These are phyloP conservation scores for Cladophialophora psammophila DNA, from an alignment of 2,329 filamentous ascomycete species.

Conservation along the genomic window DNA sequence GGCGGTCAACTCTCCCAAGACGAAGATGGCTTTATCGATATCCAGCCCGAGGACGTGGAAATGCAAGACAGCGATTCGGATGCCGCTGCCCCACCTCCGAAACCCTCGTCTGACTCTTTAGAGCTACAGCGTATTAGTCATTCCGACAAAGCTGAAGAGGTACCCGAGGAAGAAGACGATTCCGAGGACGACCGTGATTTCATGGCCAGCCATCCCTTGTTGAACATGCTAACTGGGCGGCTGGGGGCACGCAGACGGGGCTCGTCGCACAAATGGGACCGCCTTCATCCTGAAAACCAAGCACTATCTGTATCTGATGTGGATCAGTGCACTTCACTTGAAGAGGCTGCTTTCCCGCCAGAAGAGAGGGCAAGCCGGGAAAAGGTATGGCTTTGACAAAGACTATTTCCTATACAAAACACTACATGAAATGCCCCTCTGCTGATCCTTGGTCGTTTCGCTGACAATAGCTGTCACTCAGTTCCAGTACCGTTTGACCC, in stretches of 20 bases:
- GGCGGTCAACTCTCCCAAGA: slow-evolving; percentile 30
- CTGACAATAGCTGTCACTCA: slow-evolving; percentile 46
- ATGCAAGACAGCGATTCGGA: slow-evolving; percentile 33
- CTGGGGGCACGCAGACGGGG: slow-evolving; percentile 38
- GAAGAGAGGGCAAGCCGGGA: slow-evolving; percentile 64
- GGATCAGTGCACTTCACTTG: slow-evolving; percentile 64
- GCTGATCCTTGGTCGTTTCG: background rate
- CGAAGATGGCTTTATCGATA: slow-evolving; percentile 40
- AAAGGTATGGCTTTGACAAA: slow-evolving; percentile 58
- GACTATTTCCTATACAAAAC: background rate
- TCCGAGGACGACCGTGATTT: slow-evolving; percentile 38
- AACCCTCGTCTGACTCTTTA: slow-evolving; percentile 25
- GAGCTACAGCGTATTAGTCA: slow-evolving; percentile 37
- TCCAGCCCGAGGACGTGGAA: slow-evolving; percentile 39
- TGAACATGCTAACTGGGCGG: slow-evolving; percentile 40
- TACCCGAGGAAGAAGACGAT: slow-evolving; percentile 37
- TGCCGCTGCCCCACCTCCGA: slow-evolving; percentile 14
- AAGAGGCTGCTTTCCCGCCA: slow-evolving; percentile 65
- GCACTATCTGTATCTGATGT: slow-evolving; percentile 66
- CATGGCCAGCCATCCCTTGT: slow-evolving; percentile 40
- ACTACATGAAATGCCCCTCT: background rate
- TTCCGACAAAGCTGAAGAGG: slow-evolving; percentile 33
- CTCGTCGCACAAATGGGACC: slow-evolving; percentile 52
- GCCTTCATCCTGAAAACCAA: slow-evolving; percentile 76
- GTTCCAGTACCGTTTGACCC: slow-evolving; percentile 78